phyloP scores from a whole-genome alignment of 257 asterid genomes.

The Rauvolfia tetraphylla region DNA sequence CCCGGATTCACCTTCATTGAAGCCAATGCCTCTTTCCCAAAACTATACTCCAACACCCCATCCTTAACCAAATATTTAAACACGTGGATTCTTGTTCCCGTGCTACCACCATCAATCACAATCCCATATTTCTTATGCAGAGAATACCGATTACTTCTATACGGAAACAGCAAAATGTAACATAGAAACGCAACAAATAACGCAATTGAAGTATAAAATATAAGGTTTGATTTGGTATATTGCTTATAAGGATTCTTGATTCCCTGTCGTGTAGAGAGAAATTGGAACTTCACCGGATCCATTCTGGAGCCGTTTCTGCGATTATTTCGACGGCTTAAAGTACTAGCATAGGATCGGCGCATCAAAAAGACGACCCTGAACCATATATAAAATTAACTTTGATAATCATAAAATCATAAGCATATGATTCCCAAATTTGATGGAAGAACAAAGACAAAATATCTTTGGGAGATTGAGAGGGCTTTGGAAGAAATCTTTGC shows the following conservation, averaged over 20 bases:
- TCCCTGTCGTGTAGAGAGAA: conserved; percentile 54
- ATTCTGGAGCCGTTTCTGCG: conserved; percentile 26
- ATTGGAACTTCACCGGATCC: conserved; percentile 73
- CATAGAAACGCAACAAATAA: conserved; percentile 34
- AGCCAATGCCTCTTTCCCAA: conserved; percentile 59
- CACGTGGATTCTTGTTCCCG: conserved; percentile 91
- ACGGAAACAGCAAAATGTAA: conserved; percentile 50
- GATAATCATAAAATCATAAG: not conserved
- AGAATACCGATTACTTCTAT: conserved; percentile 9
- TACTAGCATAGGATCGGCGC: conserved; percentile 93
- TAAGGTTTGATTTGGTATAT: conserved; percentile 36
- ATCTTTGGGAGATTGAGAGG: conserved; percentile 19
- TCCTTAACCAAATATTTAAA: conserved; percentile 54
- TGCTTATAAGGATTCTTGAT: conserved; percentile 38
- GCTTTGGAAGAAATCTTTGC: conserved; percentile 16
- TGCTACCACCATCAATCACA: conserved; percentile 98
- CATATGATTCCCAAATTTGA: conserved; percentile 23
- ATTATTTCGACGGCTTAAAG: conserved; percentile 37
- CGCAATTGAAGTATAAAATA: conserved; percentile 39
- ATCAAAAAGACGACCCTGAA: conserved; percentile 58
- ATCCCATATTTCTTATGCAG: conserved; percentile 47
- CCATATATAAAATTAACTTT: conserved; percentile 43
- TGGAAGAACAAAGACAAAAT: not conserved
- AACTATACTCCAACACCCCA: conserved; percentile 60
- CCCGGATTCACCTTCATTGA: conserved; percentile 94